Evolutionary conservation across 164 flowering plant species (phyloP).

Genomic region (Nymphaea thermarum): DNA sequence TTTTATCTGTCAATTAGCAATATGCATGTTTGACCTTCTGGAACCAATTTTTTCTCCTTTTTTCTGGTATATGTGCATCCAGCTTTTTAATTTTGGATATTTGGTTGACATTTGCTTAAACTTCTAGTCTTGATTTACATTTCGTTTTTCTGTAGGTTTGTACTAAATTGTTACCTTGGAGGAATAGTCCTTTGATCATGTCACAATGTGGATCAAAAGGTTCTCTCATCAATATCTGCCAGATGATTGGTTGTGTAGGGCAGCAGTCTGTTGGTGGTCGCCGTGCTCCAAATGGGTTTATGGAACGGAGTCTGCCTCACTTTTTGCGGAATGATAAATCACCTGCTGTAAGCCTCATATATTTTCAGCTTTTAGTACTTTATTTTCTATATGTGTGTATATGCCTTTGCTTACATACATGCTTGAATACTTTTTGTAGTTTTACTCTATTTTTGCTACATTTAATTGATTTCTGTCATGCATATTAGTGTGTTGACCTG

Average conservation of each 20-base stretch:
- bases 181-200: constrained; percentile 97
- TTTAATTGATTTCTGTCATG: too few species aligned
- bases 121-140: not conserved
- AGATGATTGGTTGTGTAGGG: constrained; percentile 98
- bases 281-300: constrained; percentile 89
- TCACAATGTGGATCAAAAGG: constrained; percentile 99
- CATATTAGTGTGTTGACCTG: too few species aligned
- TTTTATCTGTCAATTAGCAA: too few species aligned
- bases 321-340: constrained; percentile 58
- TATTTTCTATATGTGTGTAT: too few species aligned
- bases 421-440: too few species aligned
- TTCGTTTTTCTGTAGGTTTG: constrained; percentile 39
- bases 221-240: constrained; percentile 84
- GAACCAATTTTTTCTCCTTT: not conserved
- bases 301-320: constrained; percentile 94
- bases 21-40: not conserved
- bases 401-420: too few species aligned
- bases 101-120: not conserved
- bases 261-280: constrained; percentile 94
- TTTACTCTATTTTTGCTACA: too few species aligned
- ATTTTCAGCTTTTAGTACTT: too few species aligned
- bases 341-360: constrained; percentile 52
- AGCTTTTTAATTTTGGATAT: not conserved
- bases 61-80: not conserved
- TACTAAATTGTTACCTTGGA: constrained; percentile 65